Evolutionary conservation across 2,329 filamentous ascomycete genomes (phyloP), one percentile per base, ranked within the genome.

Genomic region (Metarhizium humberi): DNA sequence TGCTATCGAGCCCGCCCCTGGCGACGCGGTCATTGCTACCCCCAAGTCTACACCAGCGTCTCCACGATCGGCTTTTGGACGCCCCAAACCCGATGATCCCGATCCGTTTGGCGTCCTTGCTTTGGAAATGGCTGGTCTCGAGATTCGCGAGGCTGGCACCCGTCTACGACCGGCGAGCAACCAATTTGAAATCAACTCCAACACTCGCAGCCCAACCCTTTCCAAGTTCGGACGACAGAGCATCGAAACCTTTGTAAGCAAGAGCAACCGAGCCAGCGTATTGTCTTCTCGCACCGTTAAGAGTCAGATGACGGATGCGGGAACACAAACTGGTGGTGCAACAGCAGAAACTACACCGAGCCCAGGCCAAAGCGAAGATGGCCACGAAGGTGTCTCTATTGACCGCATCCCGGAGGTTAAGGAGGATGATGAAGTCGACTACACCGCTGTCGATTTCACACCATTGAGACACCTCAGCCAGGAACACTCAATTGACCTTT

Each of bases 51-150:
- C 63, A 5, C 63, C 69, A 56, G 66, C 56, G 61, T 69, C 66
- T 55, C 78, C 67, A 50, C 73, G 62, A 59, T 71, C 77, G 34
- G 73, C 74, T 2, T 96, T 96, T 71, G 92, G 92, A 2, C 76
- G 96, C 16, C 91, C 90, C 1, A 84, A 86, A 59, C 72, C 76
- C 3, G 84, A 91, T 54, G 92, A 97, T 63, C 91, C 92, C 0
- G 92, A 97, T 67, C 92, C 92, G 0, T 97, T 89, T 66, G 92
- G 92, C 29, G 88, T 96, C 30, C 80, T 92, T 60, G 92, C 92
- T 7, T 74, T 97, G n/a, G 90, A 96, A 67, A 86, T 90, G 75
- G 88, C 91, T 58, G 92, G 92, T 2, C 75, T 96, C 55, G 89
- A 92, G 63, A 94, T 97, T 61, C 82, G 88, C 53, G 92, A 96